A percentile compares a stretch with the other conserved stretches of the same genome.
Conservation (phyloP, 1,284 basidiomycete species). For the Moesziomyces parantarcticus region DNA sequence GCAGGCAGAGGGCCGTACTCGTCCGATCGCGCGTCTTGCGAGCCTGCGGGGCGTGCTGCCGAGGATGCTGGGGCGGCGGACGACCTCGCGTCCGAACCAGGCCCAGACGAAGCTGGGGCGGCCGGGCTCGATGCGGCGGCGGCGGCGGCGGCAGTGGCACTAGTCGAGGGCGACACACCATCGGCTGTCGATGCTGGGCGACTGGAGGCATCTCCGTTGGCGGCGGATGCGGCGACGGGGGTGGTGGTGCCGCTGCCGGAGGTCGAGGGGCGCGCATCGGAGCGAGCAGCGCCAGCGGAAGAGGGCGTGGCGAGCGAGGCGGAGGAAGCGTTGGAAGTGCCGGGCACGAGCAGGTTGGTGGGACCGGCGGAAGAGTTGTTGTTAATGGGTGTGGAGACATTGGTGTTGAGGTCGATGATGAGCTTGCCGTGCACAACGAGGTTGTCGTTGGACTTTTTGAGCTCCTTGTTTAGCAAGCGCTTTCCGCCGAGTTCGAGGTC, state of each 20-base stretch:
- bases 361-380: constrained; percentile 58
- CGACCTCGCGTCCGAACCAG: constrained; percentile 18
- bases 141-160: constrained; percentile 5
- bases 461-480: constrained; percentile 72
- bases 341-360: constrained; percentile 46
- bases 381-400: constrained; percentile 62
- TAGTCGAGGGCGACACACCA: constrained; percentile 14
- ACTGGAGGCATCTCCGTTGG: constrained; percentile 23
- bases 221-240: constrained; percentile 19
- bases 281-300: constrained; percentile 19
- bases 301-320: constrained; percentile 49
- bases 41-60: constrained; percentile 21
- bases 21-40: constrained; percentile 52
- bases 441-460: constrained; percentile 67
- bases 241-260: constrained; percentile 34
- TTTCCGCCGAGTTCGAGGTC: constrained; percentile 89
- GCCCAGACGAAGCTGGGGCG: constrained; percentile 7
- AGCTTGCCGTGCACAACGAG: constrained; percentile 68
- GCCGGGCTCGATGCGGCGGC: constrained; percentile 16
- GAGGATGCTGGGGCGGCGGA: constrained; percentile 21
- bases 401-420: constrained; percentile 67
- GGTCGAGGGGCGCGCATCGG: constrained; percentile 33
- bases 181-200: constrained; percentile 39
- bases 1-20: constrained; percentile 73
- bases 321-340: constrained; percentile 53